Evolutionary conservation across 192 early-diverging fungal species (phyloP).

Genomic region (Chytriomyces hyalinus): DNA sequence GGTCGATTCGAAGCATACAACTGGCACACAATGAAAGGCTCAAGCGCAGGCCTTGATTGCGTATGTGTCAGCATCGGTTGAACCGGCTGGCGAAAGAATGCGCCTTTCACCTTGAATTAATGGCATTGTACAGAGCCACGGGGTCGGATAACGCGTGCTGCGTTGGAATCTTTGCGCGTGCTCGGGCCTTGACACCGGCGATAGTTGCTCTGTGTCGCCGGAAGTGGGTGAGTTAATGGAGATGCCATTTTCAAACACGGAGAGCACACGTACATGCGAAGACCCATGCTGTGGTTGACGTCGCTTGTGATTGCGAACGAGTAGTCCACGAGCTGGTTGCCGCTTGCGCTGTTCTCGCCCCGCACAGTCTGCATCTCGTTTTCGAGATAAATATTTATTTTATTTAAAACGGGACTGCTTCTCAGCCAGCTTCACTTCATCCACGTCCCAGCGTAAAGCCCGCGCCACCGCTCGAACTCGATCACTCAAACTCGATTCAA

Average conservation of each 20-base stretch:
- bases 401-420: background rate
- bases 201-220: too few relatives aligned
- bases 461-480: slow-evolving; percentile 3
- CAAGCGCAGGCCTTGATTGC: slow-evolving; percentile 50
- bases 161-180: too few relatives aligned
- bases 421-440: slow-evolving; percentile 19
- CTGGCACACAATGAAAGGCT: slow-evolving; percentile 71
- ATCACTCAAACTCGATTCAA: slow-evolving; percentile 8
- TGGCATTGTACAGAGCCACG: too few relatives aligned
- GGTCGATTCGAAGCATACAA: slow-evolving; percentile 73
- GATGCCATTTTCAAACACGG: too few relatives aligned
- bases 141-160: too few relatives aligned
- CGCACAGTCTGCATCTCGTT: slow-evolving; percentile 2
- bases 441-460: slow-evolving; percentile 13
- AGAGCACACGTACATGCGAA: slow-evolving; percentile 2
- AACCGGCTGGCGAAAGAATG: background rate
- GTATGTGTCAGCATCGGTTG: background rate
- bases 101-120: too few relatives aligned
- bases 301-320: slow-evolving; percentile 41
- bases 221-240: too few relatives aligned
- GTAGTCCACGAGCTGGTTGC: slow-evolving; percentile 40
- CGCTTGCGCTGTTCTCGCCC: background rate
- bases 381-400: too few relatives aligned
- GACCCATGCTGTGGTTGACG: background rate
- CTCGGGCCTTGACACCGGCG: too few relatives aligned